phyloP scores from a whole-genome alignment of 2,329 filamentous ascomycete genomes.

The Parastagonospora avenae region DNA sequence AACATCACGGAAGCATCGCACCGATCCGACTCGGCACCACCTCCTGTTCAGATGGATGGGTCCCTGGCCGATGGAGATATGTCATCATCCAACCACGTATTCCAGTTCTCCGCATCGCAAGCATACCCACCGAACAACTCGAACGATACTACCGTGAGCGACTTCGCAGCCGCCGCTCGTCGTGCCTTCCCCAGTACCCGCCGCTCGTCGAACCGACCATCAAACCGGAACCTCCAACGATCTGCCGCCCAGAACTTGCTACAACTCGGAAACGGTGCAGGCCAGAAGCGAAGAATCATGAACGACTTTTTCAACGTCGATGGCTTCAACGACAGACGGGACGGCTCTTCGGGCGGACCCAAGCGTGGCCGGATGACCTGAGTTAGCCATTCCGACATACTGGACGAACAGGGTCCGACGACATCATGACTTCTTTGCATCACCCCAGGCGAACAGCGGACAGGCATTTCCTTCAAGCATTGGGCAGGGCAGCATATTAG shows the following conservation, averaged over 20 bases:
- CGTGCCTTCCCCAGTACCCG: constrained; percentile 41
- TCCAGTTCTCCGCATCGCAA: constrained; percentile 72
- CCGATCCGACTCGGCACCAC: constrained; percentile 39
- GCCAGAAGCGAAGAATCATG: constrained; percentile 74
- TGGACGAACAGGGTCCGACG: constrained; percentile 11
- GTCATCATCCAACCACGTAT: constrained; percentile 50
- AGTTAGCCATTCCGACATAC: background rate
- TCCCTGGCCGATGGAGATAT: constrained; percentile 34
- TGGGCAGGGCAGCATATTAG: constrained; percentile 28
- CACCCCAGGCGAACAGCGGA: constrained; percentile 23
- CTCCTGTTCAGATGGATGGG: constrained; percentile 48
- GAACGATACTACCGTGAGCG: constrained; percentile 26
- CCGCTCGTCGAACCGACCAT: constrained; percentile 43
- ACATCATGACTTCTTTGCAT: constrained; percentile 24
- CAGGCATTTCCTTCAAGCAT: constrained; percentile 25
- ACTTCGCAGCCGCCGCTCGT: constrained; percentile 37
- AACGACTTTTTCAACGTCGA: constrained; percentile 77
- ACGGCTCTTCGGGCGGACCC: constrained; percentile 49
- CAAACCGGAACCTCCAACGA: constrained; percentile 37
- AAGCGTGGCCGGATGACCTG: constrained; percentile 48
- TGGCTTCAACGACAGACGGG: constrained; percentile 65
- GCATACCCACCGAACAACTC: constrained; percentile 59
- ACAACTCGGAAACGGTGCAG: constrained; percentile 66
- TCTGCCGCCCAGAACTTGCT: constrained; percentile 44
- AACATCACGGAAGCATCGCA: constrained; percentile 19